Conservation (phyloP, 2,329 filamentous ascomycete genomes). For the Dendrostoma leiphaemia region DNA sequence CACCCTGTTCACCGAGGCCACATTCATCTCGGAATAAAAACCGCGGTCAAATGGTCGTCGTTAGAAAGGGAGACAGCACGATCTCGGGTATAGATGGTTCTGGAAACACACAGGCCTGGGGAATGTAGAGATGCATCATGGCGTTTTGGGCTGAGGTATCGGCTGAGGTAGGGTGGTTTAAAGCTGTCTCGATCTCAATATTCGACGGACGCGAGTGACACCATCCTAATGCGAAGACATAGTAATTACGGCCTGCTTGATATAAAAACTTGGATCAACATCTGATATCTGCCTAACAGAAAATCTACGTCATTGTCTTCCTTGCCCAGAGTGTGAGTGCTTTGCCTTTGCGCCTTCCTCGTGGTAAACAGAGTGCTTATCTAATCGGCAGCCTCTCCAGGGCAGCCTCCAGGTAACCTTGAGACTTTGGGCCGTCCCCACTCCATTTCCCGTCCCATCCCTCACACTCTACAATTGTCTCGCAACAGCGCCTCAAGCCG, state of each 20-base stretch:
- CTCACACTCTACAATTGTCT: not conserved
- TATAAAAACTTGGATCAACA: not conserved
- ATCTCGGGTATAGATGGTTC: conserved; percentile 10
- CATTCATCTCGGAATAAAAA: conserved; percentile 76
- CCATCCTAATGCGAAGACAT: not conserved
- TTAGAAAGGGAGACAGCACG: not conserved
- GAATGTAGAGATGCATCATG: conserved; percentile 9
- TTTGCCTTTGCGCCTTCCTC: not conserved
- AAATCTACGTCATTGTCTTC: too few relatives aligned
- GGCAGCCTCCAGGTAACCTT: not conserved
- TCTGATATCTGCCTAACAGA: not conserved
- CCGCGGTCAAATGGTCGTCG: not conserved
- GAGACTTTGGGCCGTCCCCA: not conserved
- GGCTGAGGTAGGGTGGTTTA: too few relatives aligned
- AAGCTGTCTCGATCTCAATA: too few relatives aligned
- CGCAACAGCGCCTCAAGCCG: not conserved
- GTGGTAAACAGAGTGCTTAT: not conserved
- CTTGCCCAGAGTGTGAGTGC: too few relatives aligned
- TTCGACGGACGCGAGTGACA: not conserved
- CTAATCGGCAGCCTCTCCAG: not conserved
- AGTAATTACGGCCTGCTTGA: too few relatives aligned
- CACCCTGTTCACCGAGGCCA: conserved; percentile 80
- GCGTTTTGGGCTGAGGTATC: conserved; percentile 9
- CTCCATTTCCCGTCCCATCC: not conserved
- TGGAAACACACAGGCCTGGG: conserved; percentile 17